Base-by-base conservation (phyloP, 495 filamentous ascomycete species). In the Daldinia loculata region DNA sequence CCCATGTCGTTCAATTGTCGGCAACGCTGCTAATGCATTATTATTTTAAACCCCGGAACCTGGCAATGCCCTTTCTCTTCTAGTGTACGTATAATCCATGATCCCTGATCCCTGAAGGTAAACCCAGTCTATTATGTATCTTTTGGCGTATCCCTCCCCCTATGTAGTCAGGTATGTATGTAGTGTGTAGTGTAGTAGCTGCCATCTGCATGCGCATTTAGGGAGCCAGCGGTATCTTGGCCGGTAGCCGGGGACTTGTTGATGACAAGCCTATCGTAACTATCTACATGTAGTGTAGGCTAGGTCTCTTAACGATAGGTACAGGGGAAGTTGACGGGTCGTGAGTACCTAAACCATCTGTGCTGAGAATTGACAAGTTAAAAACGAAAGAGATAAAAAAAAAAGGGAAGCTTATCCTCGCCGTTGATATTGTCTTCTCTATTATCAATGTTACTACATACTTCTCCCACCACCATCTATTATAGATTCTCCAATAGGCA, bases 401-500 rank as follows among this genome's bases (percentile, higher is more conserved):
- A 36, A 36, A 36, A 36, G 4, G 26, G 45, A 70, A 60, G 61
- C 67, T 64, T 55, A 26, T 43, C 29, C 57, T 66, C 38, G 53
- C 34, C 63, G 63, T 61, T 30, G 41, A 22, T 48, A 36, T 59
- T 27, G 8, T 60, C 45, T 24, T 48, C 43, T 24, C 43, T 22
- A 48, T 22, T 48, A 48, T 24, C 43, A 22, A 48, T 48, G 39
- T 41, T 1, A 41, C 39, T 17, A 41, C 39, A 41, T 41, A 15
- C 3, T 41, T 17, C 6, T 41, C 39, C 52, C 36, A 55, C 59
- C 58, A 64, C 48, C 45, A 59, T 57, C 32, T 59, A 61, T 50
- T 27, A 53, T 52, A 29, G 1, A 52, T 51, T 72, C 69, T 63
- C 69, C 69, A 67, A 67, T 58, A n/a, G 43, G 45, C 55, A 48